Evolutionary conservation across 192 early-diverging fungal species (phyloP).

Genomic region (Linnemannia hyalina): DNA sequence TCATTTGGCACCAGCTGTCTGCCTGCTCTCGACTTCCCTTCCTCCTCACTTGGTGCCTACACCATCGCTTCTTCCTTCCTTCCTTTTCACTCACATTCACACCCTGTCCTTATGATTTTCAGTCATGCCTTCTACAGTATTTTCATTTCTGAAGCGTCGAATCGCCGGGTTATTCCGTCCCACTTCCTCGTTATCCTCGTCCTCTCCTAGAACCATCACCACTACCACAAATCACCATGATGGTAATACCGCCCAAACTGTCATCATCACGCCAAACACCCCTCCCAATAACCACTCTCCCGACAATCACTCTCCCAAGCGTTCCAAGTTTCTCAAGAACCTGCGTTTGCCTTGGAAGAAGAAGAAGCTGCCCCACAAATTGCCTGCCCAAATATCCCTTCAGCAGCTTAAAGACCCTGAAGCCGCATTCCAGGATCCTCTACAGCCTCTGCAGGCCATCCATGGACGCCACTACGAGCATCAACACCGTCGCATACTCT

Average conservation of each 20-base stretch:
- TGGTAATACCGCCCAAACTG: neutral
- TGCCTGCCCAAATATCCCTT: neutral
- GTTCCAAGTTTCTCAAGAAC: neutral
- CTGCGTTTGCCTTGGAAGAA: neutral
- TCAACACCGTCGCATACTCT: neutral
- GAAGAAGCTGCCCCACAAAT: neutral
- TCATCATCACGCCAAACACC: neutral
- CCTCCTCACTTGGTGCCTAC: neutral
- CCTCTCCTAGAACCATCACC: neutral
- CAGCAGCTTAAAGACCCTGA: neutral
- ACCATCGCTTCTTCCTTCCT: neutral
- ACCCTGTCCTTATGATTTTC: neutral
- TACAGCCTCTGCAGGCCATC: neutral
- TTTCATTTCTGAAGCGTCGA: neutral
- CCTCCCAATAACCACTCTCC: neutral
- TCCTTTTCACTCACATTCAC: neutral
- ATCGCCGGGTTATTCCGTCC: neutral
- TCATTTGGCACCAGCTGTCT: too few relatives aligned
- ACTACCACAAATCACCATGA: neutral
- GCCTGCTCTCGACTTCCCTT: neutral
- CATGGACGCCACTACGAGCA: neutral
- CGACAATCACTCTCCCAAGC: neutral
- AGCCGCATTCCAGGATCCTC: neutral
- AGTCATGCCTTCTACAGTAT: neutral
- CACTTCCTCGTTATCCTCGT: neutral